A percentile compares a stretch with the other conserved stretches of the same genome.
phyloP scores from a whole-genome alignment of 2,329 filamentous ascomycete species.

The Xylariaceae sp. region DNA sequence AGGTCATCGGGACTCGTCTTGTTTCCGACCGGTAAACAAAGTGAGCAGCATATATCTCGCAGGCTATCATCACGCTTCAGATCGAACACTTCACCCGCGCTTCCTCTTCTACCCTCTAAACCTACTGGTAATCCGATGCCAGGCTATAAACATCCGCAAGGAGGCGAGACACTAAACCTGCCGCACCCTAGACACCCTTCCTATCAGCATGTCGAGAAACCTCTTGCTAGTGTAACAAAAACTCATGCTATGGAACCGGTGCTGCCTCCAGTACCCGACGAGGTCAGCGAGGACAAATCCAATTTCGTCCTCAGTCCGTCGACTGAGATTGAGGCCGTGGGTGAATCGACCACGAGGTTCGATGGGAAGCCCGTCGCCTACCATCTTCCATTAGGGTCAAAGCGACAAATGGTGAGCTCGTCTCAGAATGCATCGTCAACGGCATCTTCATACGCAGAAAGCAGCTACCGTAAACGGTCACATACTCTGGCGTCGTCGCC shows the following conservation, averaged over 20 bases:
- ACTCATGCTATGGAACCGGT: conserved; percentile 22
- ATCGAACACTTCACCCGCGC: conserved; percentile 53
- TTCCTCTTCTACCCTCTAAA: conserved; percentile 42
- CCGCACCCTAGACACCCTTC: conserved; percentile 20
- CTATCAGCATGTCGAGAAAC: conserved; percentile 8
- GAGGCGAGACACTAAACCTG: conserved; percentile 8
- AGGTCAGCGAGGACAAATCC: conserved; percentile 36
- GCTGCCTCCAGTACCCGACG: conserved; percentile 13
- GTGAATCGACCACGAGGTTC: conserved; percentile 28
- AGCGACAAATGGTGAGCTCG: conserved; percentile 47
- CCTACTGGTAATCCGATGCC: conserved; percentile 30
- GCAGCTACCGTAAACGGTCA: conserved; percentile 32
- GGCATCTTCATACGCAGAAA: conserved; percentile 22
- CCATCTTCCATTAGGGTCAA: conserved; percentile 38
- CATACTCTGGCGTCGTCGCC: conserved; percentile 33
- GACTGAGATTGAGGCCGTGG: conserved; percentile 26
- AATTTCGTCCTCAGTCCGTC: conserved; percentile 43
- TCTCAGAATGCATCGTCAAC: conserved; percentile 34
- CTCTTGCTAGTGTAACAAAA: conserved; percentile 26
- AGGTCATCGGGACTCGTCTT: conserved; percentile 45
- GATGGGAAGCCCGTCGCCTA: conserved; percentile 33
- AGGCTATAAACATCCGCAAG: conserved; percentile 20
- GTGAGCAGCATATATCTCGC: conserved; percentile 24
- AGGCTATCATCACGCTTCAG: conserved; percentile 41
- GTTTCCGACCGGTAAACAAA: conserved; percentile 38